A percentile compares a stretch with the other conserved stretches of the same genome.
phyloP scores from a whole-genome alignment of 225 moss, liverwort and hornwort species.

The Bryoerythrophyllum caledonicum region DNA sequence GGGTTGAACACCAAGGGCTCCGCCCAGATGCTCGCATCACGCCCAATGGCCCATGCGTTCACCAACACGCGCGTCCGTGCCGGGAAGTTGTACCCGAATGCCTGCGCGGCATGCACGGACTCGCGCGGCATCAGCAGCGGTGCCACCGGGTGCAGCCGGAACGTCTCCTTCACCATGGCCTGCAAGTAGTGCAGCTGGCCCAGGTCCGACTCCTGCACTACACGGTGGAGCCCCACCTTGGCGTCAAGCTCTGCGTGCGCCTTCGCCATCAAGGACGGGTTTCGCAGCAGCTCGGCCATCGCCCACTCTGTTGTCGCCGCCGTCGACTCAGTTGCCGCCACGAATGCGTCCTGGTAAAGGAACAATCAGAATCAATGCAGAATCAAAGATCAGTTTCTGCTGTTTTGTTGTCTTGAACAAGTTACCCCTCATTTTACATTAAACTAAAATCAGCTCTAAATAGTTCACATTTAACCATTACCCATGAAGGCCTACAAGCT shows the following conservation, averaged over 20 bases:
- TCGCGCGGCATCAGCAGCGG: slow-evolving; percentile 44
- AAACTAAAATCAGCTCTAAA: too few relatives aligned
- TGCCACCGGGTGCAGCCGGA: slow-evolving; percentile 38
- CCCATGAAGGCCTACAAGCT: too few relatives aligned
- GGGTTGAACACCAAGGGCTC: slow-evolving; percentile 32
- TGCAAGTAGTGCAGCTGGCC: slow-evolving; percentile 27
- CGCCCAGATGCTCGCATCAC: slow-evolving; percentile 33
- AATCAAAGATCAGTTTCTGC: too few relatives aligned
- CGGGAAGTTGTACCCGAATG: slow-evolving; percentile 39
- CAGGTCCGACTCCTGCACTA: slow-evolving; percentile 40
- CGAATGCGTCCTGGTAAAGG: slow-evolving; percentile 29
- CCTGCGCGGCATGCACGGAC: slow-evolving; percentile 9
- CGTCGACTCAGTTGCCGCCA: slow-evolving; percentile 30
- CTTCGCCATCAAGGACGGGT: background rate
- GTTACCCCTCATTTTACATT: too few relatives aligned
- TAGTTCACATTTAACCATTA: too few relatives aligned
- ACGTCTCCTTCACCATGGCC: slow-evolving; percentile 35
- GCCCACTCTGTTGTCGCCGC: slow-evolving; percentile 36
- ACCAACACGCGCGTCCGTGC: slow-evolving; percentile 36
- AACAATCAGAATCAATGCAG: too few relatives aligned
- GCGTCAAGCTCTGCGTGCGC: slow-evolving; percentile 36
- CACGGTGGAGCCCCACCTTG: slow-evolving; percentile 9
- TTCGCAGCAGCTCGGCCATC: slow-evolving; percentile 36
- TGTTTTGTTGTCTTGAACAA: too few relatives aligned
- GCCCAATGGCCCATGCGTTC: slow-evolving; percentile 44